phyloP scores from a whole-genome alignment of 805 yeast genomes.

The Saccharomycopsis vini region DNA sequence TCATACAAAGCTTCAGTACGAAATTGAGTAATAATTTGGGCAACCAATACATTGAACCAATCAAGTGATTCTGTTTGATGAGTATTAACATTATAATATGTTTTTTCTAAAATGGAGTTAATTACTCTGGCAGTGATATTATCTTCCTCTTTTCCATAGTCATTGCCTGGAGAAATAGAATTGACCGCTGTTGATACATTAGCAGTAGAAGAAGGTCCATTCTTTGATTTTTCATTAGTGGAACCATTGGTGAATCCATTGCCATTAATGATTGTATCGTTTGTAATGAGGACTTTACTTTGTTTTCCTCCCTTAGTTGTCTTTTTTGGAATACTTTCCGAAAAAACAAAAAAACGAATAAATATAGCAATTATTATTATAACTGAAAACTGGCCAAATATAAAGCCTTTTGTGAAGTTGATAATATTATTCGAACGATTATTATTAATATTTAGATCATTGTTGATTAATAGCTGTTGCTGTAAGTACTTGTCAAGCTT shows the following conservation, averaged over 20 bases:
- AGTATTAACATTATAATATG: conserved; percentile 81
- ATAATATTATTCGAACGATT: conserved; percentile 3
- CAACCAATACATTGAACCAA: conserved; percentile 93
- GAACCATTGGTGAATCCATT: conserved; percentile 20
- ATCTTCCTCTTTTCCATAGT: conserved; percentile 20
- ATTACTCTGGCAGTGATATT: conserved; percentile 23
- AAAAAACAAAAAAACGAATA: conserved; percentile 67
- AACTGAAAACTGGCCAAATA: conserved; percentile 68
- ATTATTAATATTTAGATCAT: conserved; percentile 1
- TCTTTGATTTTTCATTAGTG: conserved; percentile 19
- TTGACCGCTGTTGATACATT: neutral
- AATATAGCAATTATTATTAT: conserved; percentile 53
- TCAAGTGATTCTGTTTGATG: conserved; percentile 89
- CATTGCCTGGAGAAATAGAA: neutral
- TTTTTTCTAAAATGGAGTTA: conserved; percentile 67
- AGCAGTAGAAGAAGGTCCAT: conserved; percentile 6
- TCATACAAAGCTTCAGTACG: conserved; percentile 81
- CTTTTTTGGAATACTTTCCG: conserved; percentile 43
- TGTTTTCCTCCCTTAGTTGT: conserved; percentile 28
- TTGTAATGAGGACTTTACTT: conserved; percentile 22
- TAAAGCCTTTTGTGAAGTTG: conserved; percentile 59
- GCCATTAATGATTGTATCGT: conserved; percentile 19
- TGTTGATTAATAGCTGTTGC: conserved; percentile 1
- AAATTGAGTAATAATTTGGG: conserved; percentile 80
- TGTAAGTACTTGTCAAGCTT: conserved; percentile 12